Evolutionary conservation across 371 early-diverging fungal genomes (phyloP).

Genomic region (Phascolomyces articulosus): DNA sequence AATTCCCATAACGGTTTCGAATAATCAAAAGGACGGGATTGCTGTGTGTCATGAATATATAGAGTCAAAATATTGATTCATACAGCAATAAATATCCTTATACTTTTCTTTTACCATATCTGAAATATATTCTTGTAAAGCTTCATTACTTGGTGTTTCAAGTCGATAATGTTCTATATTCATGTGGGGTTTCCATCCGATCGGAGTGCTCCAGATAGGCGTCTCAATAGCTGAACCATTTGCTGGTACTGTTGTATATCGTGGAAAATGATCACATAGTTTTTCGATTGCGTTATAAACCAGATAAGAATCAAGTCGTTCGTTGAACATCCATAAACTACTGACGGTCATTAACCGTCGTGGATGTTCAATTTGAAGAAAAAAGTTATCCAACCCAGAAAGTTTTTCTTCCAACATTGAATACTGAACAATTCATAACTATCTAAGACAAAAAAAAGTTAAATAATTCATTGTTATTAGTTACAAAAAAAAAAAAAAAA

Average conservation of each 20-base stretch:
- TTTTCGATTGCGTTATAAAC: slow-evolving; percentile 21
- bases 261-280: slow-evolving; percentile 26
- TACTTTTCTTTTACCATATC: slow-evolving; percentile 13
- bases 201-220: slow-evolving; percentile 21
- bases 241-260: slow-evolving; percentile 25
- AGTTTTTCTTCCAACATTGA: neutral
- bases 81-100: neutral
- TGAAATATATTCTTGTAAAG: slow-evolving; percentile 28
- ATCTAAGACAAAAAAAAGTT: neutral
- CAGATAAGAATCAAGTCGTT: slow-evolving; percentile 14
- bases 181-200: slow-evolving; percentile 21
- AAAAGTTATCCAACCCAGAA: slow-evolving; percentile 35
- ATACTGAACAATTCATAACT: neutral
- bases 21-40: slow-evolving; percentile 28
- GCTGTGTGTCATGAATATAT: neutral
- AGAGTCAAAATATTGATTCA: neutral
- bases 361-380: slow-evolving; percentile 32
- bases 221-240: slow-evolving; percentile 23
- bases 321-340: slow-evolving; percentile 35
- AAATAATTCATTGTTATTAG: too few relatives aligned
- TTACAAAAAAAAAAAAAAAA: too few relatives aligned
- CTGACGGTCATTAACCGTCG: slow-evolving; percentile 35
- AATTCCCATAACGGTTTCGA: slow-evolving; percentile 38
- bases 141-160: slow-evolving; percentile 17
- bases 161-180: slow-evolving; percentile 26